Base-by-base conservation (phyloP, 257 asterid species). In the Solanum tarijense region DNA sequence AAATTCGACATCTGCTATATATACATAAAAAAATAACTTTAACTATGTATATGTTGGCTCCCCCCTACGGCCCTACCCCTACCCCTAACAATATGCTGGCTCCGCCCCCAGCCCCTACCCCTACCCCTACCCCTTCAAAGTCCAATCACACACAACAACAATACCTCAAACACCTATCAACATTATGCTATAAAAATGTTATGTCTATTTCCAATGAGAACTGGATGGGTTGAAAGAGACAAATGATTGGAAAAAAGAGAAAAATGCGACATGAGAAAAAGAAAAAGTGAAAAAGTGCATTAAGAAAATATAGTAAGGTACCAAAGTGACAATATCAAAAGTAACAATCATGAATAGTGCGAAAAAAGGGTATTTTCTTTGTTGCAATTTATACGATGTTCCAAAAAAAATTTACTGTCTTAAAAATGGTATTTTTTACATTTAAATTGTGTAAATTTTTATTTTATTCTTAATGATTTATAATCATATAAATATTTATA, bases 201-300 rank as follows among this genome's bases (percentile, higher is more conserved):
- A 27, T 52, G 66, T 76, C 87, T 73, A 9, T 68, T 34, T 48
- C 76, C 31, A 78, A 31, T 65, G 31, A 84, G 71, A 89, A 86
- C 58, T 72, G 39, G 68, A 74, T 76, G 35, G 52, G 14, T 89
- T 48, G 85, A 66, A 84, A 89, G 35, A 79, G 88, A 89, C 88
- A 84, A 85, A 68, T 75, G 58, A 76, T 66, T 13, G 74, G 36
- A 55, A n/a, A 62, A 41, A 84, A 23, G 39, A 39, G 71, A 60
- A 60, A 60, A 60, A 23, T 60, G 12, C 2, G 29, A 10, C 39
- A 74, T 13, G 48, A 35, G 82, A 29, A 32, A 38, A 5, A 41
- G 31, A 68, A 41, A 12, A 75, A n/a, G n/a, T 20, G 27, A 62
- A n/a, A 43, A 21, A n/a, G 32, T 11, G 35, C 48, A 65, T 46